Evolutionary conservation across 1,284 basidiomycete species (phyloP), one percentile per base, ranked within the genome.

Genomic region (Melampsora americana): DNA sequence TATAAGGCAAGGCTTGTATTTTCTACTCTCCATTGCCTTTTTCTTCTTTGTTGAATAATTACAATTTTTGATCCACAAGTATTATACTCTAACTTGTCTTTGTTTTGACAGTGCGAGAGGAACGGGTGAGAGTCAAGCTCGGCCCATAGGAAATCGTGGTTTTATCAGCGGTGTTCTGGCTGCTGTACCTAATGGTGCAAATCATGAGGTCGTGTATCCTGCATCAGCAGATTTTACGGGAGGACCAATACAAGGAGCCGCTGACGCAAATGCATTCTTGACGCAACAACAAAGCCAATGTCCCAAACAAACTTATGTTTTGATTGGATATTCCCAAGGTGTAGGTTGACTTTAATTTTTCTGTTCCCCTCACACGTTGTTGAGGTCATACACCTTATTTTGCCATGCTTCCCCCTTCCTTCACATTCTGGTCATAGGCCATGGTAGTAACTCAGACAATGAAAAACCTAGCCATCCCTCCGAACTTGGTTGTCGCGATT

Each of bases 301-400:
- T 46, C 70, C 70, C 7, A 30, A 66, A n/a, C 64, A 66, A 48
- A 28, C 42, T 53, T 74, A 74, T 30, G 71, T 74, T 35, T 48
- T 74, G 12, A 56, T 74, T 7, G 71, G 71, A 16, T 74, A 74
- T 66, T 74, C 71, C 23, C 48, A 74, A 74, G 71, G 71, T 12
- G 70, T 72, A 30, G 18, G 70, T 53, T 12, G 11, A n/a, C 6
- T 48, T 62, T 35, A 48, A 11, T 4, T 35, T 35, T 3, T 35
- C 35, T 48, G 30, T 26, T 18, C n/a, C 14, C 28, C 9, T 62
- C 26, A 26, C 35, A 9, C 35, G 7, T 44, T 35, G 5, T 53
- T 53, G 50, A 53, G 5, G 50, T 53, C 14, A 12, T 5, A 53
- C 4, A 5, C 35, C 3, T 53, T n/a, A n/a, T n/a, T n/a, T n/a